These are phyloP conservation scores for Lentinula aciculospora DNA, from an alignment of 768 basidiomycete species.

Conservation along the genomic window DNA sequence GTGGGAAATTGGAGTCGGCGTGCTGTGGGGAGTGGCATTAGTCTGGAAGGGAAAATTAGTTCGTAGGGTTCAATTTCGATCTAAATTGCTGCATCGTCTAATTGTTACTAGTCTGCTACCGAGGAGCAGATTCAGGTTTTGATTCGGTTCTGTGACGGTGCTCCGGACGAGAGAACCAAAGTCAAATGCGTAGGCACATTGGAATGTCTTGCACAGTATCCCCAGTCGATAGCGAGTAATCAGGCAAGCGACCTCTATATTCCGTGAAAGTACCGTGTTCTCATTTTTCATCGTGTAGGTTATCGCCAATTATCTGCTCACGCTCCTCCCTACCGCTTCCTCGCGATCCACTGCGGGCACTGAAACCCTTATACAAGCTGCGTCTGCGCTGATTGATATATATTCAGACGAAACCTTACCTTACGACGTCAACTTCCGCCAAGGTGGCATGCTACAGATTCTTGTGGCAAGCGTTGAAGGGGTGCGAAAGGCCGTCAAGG, in stretches of 20 bases:
- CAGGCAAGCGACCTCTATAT: constrained; percentile 29
- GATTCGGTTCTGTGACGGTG: constrained; percentile 57
- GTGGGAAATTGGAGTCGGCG: constrained; percentile 77
- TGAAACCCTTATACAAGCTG: constrained; percentile 72
- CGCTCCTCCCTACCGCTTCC: constrained; percentile 44
- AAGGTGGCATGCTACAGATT: constrained; percentile 48
- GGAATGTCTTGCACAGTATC: constrained; percentile 74
- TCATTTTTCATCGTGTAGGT: constrained; percentile 28
- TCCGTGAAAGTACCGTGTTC: background rate
- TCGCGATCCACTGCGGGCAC: constrained; percentile 39
- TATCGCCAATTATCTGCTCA: constrained; percentile 64
- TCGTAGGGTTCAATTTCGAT: constrained; percentile 14
- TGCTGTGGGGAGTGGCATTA: constrained; percentile 82
- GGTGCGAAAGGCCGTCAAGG: constrained; percentile 54
- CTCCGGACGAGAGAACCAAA: constrained; percentile 47
- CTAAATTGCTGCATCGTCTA: background rate
- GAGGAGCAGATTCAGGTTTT: constrained; percentile 59
- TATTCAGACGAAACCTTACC: constrained; percentile 82
- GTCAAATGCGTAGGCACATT: constrained; percentile 85
- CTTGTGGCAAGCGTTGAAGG: constrained; percentile 58
- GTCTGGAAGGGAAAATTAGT: constrained; percentile 70
- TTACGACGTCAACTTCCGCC: constrained; percentile 78
- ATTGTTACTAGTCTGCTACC: constrained; percentile 39
- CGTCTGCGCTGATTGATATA: constrained; percentile 85
- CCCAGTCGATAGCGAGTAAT: constrained; percentile 60